phyloP scores from a whole-genome alignment of 192 early-diverging fungal species.

The Diversispora eburnea region DNA sequence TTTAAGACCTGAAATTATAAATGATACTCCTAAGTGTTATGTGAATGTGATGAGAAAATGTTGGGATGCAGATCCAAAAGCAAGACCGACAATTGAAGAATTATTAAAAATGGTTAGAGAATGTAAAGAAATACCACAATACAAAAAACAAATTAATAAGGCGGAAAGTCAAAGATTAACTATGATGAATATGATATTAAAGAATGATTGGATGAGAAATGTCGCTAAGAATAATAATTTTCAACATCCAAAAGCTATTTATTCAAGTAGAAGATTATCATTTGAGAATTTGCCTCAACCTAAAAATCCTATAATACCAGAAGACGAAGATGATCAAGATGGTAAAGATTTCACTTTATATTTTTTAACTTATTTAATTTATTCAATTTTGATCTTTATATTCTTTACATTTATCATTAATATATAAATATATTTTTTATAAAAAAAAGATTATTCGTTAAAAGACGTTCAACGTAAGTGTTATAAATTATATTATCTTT shows the following conservation, averaged over 20 bases:
- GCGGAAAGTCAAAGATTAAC: neutral
- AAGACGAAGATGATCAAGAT: too few relatives aligned
- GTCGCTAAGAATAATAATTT: neutral
- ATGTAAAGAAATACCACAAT: constrained; percentile 9
- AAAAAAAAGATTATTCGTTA: too few relatives aligned
- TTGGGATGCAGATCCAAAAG: constrained; percentile 13
- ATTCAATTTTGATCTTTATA: too few relatives aligned
- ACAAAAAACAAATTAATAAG: neutral
- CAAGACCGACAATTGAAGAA: neutral
- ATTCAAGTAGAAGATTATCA: constrained; percentile 1
- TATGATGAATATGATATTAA: neutral
- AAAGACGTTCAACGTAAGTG: too few relatives aligned
- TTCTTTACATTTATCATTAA: too few relatives aligned
- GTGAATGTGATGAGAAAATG: constrained; percentile 13
- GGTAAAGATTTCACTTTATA: too few relatives aligned
- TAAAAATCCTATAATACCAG: neutral
- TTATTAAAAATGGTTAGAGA: neutral
- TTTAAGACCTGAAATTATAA: constrained; percentile 31
- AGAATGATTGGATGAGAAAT: neutral
- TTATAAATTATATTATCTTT: too few relatives aligned
- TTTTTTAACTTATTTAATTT: too few relatives aligned
- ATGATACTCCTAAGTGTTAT: constrained; percentile 33
- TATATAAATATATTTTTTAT: too few relatives aligned
- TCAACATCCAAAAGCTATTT: constrained; percentile 8
- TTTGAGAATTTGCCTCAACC: neutral